Evolutionary conservation across 805 yeast genomes (phyloP).

Genomic region (Komagataella mondaviorum): DNA sequence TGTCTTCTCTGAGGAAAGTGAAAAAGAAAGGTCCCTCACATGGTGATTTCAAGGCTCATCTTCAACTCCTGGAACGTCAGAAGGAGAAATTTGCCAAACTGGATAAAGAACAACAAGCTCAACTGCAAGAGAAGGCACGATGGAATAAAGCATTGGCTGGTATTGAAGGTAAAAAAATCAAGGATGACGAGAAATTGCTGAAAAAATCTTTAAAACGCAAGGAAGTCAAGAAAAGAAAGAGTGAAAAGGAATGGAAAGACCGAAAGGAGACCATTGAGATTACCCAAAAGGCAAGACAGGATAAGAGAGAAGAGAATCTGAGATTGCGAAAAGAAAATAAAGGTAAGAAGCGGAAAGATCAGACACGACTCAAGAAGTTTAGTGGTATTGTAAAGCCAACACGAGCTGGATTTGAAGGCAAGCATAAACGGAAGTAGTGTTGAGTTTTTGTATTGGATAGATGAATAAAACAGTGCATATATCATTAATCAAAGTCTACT

Average conservation of each 20-base stretch:
- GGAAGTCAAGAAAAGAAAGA: slow-evolving; percentile 70
- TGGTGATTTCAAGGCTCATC: slow-evolving; percentile 74
- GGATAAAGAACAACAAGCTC: slow-evolving; percentile 47
- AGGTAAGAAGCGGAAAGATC: slow-evolving; percentile 66
- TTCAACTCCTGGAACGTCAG: slow-evolving; percentile 61
- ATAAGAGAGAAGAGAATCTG: slow-evolving; percentile 87
- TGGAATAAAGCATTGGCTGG: slow-evolving; percentile 81
- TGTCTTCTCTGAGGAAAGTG: slow-evolving; percentile 38
- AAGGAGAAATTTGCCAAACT: slow-evolving; percentile 46
- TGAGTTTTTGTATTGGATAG: neutral
- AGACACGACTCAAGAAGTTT: slow-evolving; percentile 54
- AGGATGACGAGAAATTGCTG: slow-evolving; percentile 81
- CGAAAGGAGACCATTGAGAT: slow-evolving; percentile 71
- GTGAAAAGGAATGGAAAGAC: slow-evolving; percentile 87
- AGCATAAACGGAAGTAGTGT: slow-evolving; percentile 8
- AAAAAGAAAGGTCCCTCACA: slow-evolving; percentile 77
- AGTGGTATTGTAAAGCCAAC: slow-evolving; percentile 39
- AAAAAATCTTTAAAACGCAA: slow-evolving; percentile 77
- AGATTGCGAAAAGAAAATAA: slow-evolving; percentile 76
- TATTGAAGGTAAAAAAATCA: slow-evolving; percentile 79
- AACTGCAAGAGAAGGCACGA: slow-evolving; percentile 54
- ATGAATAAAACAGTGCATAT: neutral
- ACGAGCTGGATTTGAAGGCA: slow-evolving; percentile 85
- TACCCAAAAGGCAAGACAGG: slow-evolving; percentile 58
- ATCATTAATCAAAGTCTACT: neutral